Base-by-base conservation (phyloP, 768 basidiomycete genomes). In the Favolaschia claudopus region DNA sequence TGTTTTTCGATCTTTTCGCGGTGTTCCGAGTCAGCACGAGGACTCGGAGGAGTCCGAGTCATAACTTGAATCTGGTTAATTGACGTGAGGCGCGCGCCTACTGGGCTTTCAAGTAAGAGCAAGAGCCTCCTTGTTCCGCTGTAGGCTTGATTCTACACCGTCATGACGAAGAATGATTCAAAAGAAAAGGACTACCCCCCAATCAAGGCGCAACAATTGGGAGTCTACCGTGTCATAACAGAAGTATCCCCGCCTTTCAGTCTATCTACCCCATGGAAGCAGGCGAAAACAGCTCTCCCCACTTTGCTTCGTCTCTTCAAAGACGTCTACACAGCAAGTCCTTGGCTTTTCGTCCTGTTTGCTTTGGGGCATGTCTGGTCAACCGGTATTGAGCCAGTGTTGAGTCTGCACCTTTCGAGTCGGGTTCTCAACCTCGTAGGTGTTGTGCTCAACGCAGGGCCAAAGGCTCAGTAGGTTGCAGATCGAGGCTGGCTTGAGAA, bases 151-250 rank as follows among this genome's bases (percentile, higher is more conserved):
- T n/a, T n/a, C n/a, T n/a, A n/a, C n/a, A n/a, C n/a, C n/a, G n/a
- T n/a, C n/a, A n/a, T n/a, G n/a, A n/a, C n/a, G n/a, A n/a, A n/a
- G n/a, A n/a, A n/a, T n/a, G n/a, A n/a, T n/a, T n/a, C n/a, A n/a
- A 39, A 39, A n/a, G 17, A n/a, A 9, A 20, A 15, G 38, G 13
- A 22, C 20, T 15, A n/a, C 13, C 51, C 34, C 1, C 58, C 58
- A 7, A 53, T 60, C 24, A 27, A 25, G 43, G 19, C 58, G n/a
- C 29, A 13, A 15, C 62, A 56, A 29, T 13, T 60, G 12, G 62
- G 62, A 24, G 58, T 60, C 12, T 60, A 60, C 34, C 63, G 63
- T n/a, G 19, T 64, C 2, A 50, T 60, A 25, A 59, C 58, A 36
- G 58, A 64, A 29, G 38, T 29, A 27, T 15, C 34, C 7, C 42